These are phyloP conservation scores for Colletotrichum sp. DNA, from an alignment of 2,329 filamentous ascomycete genomes.

Conservation along the genomic window DNA sequence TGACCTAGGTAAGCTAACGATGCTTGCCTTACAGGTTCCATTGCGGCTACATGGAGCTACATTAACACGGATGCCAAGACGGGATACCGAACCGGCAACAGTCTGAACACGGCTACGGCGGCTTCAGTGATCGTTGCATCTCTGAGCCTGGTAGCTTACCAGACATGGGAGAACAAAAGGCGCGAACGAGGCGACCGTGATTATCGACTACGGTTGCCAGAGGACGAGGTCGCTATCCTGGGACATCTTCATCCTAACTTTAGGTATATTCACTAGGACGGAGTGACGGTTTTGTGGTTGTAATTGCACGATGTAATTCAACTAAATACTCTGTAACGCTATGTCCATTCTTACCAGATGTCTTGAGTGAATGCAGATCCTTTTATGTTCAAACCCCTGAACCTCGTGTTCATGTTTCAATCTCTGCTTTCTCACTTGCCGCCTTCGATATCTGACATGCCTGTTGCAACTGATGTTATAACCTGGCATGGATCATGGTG, in stretches of 20 bases:
- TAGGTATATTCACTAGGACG: constrained; percentile 26
- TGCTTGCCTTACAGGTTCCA: constrained; percentile 23
- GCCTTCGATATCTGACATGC: not conserved
- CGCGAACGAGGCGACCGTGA: constrained; percentile 26
- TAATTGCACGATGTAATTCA: not conserved
- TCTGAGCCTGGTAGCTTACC: constrained; percentile 23
- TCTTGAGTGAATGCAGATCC: not conserved
- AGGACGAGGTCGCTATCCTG: constrained; percentile 24
- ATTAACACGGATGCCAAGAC: constrained; percentile 30
- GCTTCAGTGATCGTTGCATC: constrained; percentile 26
- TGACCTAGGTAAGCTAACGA: not conserved
- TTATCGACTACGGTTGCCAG: constrained; percentile 24
- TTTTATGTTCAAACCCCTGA: not conserved
- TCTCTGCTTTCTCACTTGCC: not conserved
- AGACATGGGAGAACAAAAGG: constrained; percentile 30
- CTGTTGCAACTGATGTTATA: not conserved
- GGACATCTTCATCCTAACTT: constrained; percentile 29
- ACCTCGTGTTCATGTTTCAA: not conserved
- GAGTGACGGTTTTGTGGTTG: fast-evolving
- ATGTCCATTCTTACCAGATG: not conserved
- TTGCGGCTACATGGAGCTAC: constrained; percentile 31
- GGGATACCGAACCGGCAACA: constrained; percentile 29
- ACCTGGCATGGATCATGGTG: not conserved
- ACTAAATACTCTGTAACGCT: not conserved
- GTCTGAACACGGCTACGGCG: constrained; percentile 28